Percentiles rank a stretch among this genome's conserved stretches.
Conservation (phyloP, 495 filamentous ascomycete genomes). For the Lasiosphaeris hirsuta region DNA sequence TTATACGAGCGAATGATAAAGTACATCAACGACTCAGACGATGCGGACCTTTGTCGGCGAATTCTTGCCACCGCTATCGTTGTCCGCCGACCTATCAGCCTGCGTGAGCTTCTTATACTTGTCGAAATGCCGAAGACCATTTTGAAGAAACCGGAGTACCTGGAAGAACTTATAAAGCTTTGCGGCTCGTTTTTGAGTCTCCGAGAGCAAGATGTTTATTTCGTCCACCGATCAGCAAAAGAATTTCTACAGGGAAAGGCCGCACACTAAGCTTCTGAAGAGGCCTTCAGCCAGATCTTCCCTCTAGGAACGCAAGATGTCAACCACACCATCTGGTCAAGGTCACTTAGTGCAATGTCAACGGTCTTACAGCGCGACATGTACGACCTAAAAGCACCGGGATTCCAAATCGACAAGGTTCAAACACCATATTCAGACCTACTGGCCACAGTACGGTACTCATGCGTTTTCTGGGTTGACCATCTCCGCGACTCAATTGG, state of each 20-base stretch:
- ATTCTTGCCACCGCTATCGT: constrained; percentile 15
- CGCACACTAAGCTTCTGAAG: not conserved
- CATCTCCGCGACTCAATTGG: too few species aligned
- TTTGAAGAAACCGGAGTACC: not conserved
- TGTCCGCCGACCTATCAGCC: constrained; percentile 17
- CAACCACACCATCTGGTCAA: constrained; percentile 2
- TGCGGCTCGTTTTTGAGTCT: constrained; percentile 12
- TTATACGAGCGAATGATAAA: constrained; percentile 26
- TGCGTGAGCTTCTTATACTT: constrained; percentile 20
- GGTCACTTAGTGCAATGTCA: not conserved
- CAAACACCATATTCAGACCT: too few species aligned
- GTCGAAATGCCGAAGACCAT: not conserved
- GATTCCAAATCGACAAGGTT: too few species aligned
- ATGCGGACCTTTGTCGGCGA: constrained; percentile 9
- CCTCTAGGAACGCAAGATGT: not conserved
- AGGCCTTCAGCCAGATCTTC: not conserved
- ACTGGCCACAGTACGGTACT: too few species aligned
- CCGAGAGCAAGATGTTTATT: constrained; percentile 23
- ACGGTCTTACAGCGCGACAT: not conserved
- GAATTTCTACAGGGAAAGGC: constrained; percentile 20
- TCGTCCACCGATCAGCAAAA: constrained; percentile 40
- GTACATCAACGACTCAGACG: not conserved
- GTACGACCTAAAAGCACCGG: not conserved
- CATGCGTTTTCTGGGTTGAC: too few species aligned
- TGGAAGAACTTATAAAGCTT: not conserved